Base-by-base conservation (phyloP, 305 asterid genomes). In the Rubia tinctorum region DNA sequence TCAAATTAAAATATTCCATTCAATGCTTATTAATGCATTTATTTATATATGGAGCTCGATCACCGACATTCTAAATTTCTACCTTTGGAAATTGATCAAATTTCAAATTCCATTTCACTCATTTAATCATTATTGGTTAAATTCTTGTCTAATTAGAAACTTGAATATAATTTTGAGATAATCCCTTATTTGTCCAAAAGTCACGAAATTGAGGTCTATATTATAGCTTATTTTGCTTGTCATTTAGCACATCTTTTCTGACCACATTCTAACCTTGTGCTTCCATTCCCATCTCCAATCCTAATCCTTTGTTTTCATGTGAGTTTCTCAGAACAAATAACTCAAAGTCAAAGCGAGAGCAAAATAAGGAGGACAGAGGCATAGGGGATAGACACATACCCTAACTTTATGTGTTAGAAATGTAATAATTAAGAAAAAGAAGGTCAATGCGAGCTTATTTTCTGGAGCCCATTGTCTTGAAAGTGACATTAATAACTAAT, bases 301-400 rank as follows among this genome's bases (percentile, higher is more conserved):
- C 23, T 1, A 53, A 53, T 18, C 77, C 80, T 23, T 71, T 49
- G 78, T 71, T 82, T 84, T 69, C 72, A 69, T 68, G 78, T 53
- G 82, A 79, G 75, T 55, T 82, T 74, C 53, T 67, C 78, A n/a
- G 61, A 18, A 81, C 79, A 81, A 77, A 78, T 73, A 70, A 20
- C 79, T 78, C 72, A 81, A 84, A 89, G 93, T 86, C 96, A 88
- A 89, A 87, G 72, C 77, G 25, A 27, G 69, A 14, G 62, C 27
- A 65, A 76, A 63, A 76, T n/a, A 62, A 37, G 72, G 8, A 71
- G 56, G 18, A 8, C 22, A 66, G 42, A 39, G 17, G 39, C 39
- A 56, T 69, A 65, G 65, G 22, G 30, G 39, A 12, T 6, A 18
- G n/a, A 18, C 2, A 27, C 2, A 27, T 30, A 34, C 37, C 6